phyloP scores from a whole-genome alignment of 2,329 filamentous ascomycete genomes.

The Diaporthe citriasiana region DNA sequence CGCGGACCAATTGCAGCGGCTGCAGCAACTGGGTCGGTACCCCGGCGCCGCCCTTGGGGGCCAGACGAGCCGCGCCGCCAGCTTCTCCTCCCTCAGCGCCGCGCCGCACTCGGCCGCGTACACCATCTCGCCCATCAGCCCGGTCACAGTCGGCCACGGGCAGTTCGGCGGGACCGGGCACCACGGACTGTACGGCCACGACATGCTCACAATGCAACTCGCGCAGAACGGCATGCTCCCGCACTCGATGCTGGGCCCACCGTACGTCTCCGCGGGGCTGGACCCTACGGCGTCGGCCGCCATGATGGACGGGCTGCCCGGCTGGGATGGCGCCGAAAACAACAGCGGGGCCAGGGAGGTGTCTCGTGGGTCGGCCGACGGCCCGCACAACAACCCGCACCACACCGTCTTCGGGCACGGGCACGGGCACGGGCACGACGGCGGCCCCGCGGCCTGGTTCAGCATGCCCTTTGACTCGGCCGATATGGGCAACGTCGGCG shows the following conservation, averaged over 20 bases:
- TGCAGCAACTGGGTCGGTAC: conserved; percentile 59
- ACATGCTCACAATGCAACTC: conserved; percentile 69
- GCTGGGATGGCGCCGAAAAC: conserved; percentile 57
- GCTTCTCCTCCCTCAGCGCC: conserved; percentile 57
- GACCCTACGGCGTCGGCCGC: conserved; percentile 56
- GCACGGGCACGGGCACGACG: conserved; percentile 59
- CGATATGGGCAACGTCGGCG: conserved; percentile 64
- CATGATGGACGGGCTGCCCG: conserved; percentile 57
- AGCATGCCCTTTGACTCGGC: conserved; percentile 88
- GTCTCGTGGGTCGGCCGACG: conserved; percentile 41
- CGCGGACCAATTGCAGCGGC: conserved; percentile 52
- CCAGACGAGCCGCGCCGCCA: conserved; percentile 57
- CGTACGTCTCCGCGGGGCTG: conserved; percentile 57
- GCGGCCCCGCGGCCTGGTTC: conserved; percentile 81
- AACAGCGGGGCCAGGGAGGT: conserved; percentile 49
- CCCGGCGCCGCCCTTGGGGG: conserved; percentile 55
- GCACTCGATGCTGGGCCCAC: conserved; percentile 67
- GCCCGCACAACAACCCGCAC: conserved; percentile 43
- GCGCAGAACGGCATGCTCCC: conserved; percentile 69
- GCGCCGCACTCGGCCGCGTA: conserved; percentile 59
- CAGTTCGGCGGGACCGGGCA: conserved; percentile 52
- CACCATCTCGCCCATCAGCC: conserved; percentile 65
- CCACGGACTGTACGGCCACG: conserved; percentile 62
- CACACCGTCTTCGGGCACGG: conserved; percentile 50
- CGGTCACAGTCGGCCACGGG: conserved; percentile 57